These are phyloP conservation scores for Alternaria metachromatica DNA, from an alignment of 2,329 filamentous ascomycete species.

Conservation along the genomic window DNA sequence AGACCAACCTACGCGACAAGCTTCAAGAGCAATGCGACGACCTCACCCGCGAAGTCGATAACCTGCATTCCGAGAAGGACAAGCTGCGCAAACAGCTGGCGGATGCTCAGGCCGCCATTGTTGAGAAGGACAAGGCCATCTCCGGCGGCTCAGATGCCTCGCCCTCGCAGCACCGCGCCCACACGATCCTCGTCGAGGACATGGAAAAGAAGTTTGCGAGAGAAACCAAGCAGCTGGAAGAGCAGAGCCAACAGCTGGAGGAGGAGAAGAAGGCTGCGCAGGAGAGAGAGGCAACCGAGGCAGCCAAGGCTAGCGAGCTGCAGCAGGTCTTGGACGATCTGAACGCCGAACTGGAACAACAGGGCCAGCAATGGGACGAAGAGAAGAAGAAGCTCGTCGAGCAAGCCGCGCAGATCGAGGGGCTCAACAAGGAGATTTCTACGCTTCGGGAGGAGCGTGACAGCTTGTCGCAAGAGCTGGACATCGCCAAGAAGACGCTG, in stretches of 20 bases:
- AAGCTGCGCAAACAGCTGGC: conserved; percentile 43
- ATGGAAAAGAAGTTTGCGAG: conserved; percentile 46
- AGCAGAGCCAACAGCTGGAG: conserved; percentile 40
- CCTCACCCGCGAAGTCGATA: conserved; percentile 40
- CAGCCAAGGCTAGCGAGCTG: conserved; percentile 41
- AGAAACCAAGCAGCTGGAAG: conserved; percentile 42
- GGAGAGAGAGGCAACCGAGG: conserved; percentile 41
- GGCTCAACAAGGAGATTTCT: conserved; percentile 31
- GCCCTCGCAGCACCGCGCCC: conserved; percentile 27
- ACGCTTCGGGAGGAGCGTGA: conserved; percentile 36
- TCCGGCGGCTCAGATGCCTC: conserved; percentile 22
- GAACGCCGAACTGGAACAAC: conserved; percentile 44
- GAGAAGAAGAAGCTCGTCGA: conserved; percentile 46
- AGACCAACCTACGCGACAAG: conserved; percentile 45
- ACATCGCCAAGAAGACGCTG: conserved; percentile 30
- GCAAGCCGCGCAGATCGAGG: conserved; percentile 37
- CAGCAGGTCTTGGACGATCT: conserved; percentile 46
- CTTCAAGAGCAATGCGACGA: conserved; percentile 46
- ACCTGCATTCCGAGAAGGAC: conserved; percentile 37
- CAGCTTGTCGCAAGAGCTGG: conserved; percentile 26
- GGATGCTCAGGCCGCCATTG: conserved; percentile 39
- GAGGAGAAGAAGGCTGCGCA: conserved; percentile 41
- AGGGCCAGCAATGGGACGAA: conserved; percentile 44
- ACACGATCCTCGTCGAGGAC: conserved; percentile 37
- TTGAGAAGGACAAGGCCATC: conserved; percentile 41